Base-by-base conservation (phyloP, 345 rosid species). In the Populus nigra region DNA sequence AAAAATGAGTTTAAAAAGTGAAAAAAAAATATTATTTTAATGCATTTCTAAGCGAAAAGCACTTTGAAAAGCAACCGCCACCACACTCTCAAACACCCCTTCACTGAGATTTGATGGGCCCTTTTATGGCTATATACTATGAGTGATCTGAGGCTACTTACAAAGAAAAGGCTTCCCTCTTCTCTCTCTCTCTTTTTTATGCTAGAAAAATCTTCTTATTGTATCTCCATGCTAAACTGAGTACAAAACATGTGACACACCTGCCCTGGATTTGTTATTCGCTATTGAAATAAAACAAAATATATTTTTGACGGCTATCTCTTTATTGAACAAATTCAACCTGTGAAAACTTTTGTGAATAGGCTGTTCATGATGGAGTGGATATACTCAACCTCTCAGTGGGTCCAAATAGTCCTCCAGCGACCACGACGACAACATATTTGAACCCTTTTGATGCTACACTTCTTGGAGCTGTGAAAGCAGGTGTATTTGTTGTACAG, bases 311-410 rank as follows among this genome's bases (percentile, higher is more conserved):
- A 47, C 49, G 16, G 36, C 29, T 47, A n/a, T 23, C 53, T 63
- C 38, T 73, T 68, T 63, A 38, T 75, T 43, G 16, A 80, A 57
- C 63, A 23, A n/a, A 22, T 53, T 72, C 25, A 68, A 67, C 50
- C 36, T 22, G 25, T 66, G 17, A 29, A 61, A 15, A 69, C 36
- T 35, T 25, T 23, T 62, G 62, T 68, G 65, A 71, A 84, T 92
- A 96, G 99, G 99, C 99, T 81, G 99, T 94, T 85, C 90, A 88
- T 82, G 99, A 96, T 86, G 99, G 98, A 33, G 97, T 96, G 73
- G 99, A 96, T 88, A 93, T 96, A 41, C 88, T 96, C 80, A 96
- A 94, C 82, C 95, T 96, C 75, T 96, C 97, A 20, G 95, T 94
- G 39, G 98, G 98, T 77, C 99, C 99, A 71, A 96, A 92, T 81